These are phyloP conservation scores for Handroanthus guayacan DNA, from an alignment of 257 asterid genomes.

Conservation along the genomic window DNA sequence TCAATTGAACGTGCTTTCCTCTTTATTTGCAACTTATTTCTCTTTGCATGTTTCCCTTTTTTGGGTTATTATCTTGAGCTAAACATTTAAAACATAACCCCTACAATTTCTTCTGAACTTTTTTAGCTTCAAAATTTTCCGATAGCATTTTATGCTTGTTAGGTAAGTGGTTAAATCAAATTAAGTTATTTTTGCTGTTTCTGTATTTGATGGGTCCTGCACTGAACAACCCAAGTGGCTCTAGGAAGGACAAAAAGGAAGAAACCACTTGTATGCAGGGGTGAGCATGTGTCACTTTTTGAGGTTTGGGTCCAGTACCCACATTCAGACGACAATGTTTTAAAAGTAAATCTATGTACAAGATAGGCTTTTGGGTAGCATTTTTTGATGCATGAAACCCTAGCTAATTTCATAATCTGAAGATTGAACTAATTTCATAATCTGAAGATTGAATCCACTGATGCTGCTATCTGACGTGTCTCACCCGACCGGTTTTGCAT, in stretches of 20 bases:
- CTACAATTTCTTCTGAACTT: conserved; percentile 17
- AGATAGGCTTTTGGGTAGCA: neutral
- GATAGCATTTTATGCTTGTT: conserved; percentile 12
- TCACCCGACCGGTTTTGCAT: neutral
- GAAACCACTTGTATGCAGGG: conserved; percentile 6
- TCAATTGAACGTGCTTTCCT: conserved; percentile 7
- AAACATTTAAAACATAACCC: neutral
- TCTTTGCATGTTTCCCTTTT: neutral
- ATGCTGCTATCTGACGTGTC: neutral
- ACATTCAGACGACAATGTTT: neutral
- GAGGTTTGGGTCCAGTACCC: neutral
- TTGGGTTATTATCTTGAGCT: conserved; percentile 4
- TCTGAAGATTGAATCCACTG: neutral
- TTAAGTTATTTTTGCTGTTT: conserved; percentile 18
- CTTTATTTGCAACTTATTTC: neutral
- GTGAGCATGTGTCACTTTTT: neutral
- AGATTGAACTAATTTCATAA: neutral
- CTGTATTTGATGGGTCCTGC: conserved; percentile 8
- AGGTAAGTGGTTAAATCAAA: conserved; percentile 15
- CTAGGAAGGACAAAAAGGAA: conserved; percentile 17
- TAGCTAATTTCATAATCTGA: neutral
- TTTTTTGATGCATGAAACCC: neutral
- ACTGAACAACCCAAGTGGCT: neutral
- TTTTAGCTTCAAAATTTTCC: neutral
- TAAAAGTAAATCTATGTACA: neutral